phyloP scores from a whole-genome alignment of 2,329 filamentous ascomycete genomes.

The Alternaria ethzedia region DNA sequence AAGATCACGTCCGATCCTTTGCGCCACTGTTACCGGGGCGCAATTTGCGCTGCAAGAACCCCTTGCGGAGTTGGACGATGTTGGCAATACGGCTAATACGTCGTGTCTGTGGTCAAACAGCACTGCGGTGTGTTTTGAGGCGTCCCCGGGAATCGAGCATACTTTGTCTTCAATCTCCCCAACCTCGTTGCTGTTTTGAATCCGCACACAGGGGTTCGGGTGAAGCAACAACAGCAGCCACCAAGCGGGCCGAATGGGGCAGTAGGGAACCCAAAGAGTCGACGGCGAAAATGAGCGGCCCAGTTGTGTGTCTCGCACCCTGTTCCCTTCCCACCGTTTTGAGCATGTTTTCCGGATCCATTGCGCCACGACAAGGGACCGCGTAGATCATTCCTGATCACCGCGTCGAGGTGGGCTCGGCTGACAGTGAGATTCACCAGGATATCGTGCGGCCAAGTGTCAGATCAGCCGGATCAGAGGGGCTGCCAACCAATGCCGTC shows the following conservation, averaged over 20 bases:
- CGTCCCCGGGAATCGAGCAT: background rate
- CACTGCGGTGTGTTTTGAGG: background rate
- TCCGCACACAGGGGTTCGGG: slow-evolving; percentile 4
- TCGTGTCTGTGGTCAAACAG: background rate
- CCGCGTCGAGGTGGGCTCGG: slow-evolving; percentile 34
- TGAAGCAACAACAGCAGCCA: slow-evolving; percentile 5
- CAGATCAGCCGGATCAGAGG: slow-evolving; percentile 44
- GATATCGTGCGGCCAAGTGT: slow-evolving; percentile 35
- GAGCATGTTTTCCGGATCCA: slow-evolving; percentile 38
- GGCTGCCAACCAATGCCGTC: slow-evolving; percentile 16
- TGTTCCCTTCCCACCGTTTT: slow-evolving; percentile 38
- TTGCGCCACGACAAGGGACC: slow-evolving; percentile 40
- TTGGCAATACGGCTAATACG: background rate
- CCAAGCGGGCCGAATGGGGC: slow-evolving; percentile 15
- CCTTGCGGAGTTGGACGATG: background rate
- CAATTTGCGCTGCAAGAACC: background rate
- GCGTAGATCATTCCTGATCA: slow-evolving; percentile 44
- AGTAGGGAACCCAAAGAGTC: slow-evolving; percentile 11
- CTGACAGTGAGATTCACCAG: slow-evolving; percentile 35
- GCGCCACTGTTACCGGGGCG: background rate
- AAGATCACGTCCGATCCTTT: background rate
- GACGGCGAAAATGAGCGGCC: slow-evolving; percentile 19
- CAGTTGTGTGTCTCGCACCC: slow-evolving; percentile 23
- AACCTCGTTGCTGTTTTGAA: background rate
- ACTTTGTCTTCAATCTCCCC: background rate